Evolutionary conservation across 2,329 filamentous ascomycete species (phyloP).

Genomic region (Mollisia scopiformis): DNA sequence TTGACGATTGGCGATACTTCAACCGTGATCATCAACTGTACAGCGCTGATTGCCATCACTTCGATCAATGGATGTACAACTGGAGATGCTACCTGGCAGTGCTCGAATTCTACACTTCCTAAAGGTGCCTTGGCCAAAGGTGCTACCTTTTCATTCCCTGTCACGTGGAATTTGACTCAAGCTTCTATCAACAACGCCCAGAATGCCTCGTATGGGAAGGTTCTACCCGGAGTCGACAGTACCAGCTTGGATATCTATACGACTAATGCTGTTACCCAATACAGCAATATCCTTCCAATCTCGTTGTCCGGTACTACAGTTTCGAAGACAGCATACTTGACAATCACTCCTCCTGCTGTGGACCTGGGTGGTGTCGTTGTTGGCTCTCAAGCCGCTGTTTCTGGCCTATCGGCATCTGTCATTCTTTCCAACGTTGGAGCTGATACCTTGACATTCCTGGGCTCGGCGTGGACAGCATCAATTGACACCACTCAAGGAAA

Average conservation of each 20-base stretch:
- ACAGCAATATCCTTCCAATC: slow-evolving; percentile 41
- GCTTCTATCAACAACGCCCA: slow-evolving; percentile 28
- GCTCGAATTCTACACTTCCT: slow-evolving; percentile 42
- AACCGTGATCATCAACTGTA: slow-evolving; percentile 40
- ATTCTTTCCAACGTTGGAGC: slow-evolving; percentile 44
- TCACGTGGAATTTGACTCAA: slow-evolving; percentile 42
- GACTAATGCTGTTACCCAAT: slow-evolving; percentile 41
- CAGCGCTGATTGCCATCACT: slow-evolving; percentile 41
- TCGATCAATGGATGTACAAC: slow-evolving; percentile 42
- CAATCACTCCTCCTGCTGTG: slow-evolving; percentile 40
- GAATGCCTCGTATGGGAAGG: slow-evolving; percentile 31
- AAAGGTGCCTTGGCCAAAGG: slow-evolving; percentile 40
- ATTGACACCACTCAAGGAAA: slow-evolving; percentile 20
- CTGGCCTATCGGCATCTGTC: slow-evolving; percentile 36
- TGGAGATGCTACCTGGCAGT: slow-evolving; percentile 41
- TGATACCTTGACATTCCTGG: slow-evolving; percentile 39
- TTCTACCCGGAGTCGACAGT: slow-evolving; percentile 41
- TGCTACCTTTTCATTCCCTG: slow-evolving; percentile 42
- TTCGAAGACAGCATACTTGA: slow-evolving; percentile 40
- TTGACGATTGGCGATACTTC: slow-evolving; percentile 39
- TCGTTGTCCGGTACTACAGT: slow-evolving; percentile 43
- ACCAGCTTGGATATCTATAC: slow-evolving; percentile 43
- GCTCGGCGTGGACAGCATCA: slow-evolving; percentile 38
- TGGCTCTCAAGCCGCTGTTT: slow-evolving; percentile 32
- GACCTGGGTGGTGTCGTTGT: slow-evolving; percentile 45